Percentiles rank a stretch among this genome's conserved stretches.
phyloP scores from a whole-genome alignment of 352 stramenopile genomes.

The Pythium sukuiense region DNA sequence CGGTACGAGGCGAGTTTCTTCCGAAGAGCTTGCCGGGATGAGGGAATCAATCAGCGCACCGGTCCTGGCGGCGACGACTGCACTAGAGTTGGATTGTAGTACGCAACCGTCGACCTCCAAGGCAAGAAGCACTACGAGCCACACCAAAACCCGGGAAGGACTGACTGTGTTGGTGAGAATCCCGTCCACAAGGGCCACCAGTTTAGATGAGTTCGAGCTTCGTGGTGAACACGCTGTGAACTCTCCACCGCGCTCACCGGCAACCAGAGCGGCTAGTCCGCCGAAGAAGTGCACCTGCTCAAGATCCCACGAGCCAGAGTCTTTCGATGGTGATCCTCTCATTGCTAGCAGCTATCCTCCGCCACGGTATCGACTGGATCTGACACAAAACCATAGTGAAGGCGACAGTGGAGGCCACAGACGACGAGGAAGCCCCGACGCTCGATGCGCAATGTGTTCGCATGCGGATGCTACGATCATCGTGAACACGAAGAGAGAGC shows the following conservation, averaged over 20 bases:
- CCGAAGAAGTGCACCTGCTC: conserved; percentile 19
- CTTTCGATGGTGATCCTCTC: neutral
- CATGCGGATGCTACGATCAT: conserved; percentile 48
- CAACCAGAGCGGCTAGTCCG: neutral
- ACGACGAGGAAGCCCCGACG: neutral
- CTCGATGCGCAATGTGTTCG: conserved; percentile 4
- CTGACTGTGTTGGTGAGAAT: neutral
- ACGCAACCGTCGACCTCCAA: neutral
- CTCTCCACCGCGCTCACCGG: conserved; percentile 3
- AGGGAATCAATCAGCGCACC: conserved; percentile 12
- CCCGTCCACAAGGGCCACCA: neutral
- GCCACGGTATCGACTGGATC: conserved; percentile 17
- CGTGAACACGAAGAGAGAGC: conserved; percentile 44
- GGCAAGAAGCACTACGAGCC: neutral
- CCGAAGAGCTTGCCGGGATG: neutral
- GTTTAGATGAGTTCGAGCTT: conserved; percentile 13
- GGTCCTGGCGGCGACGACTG: neutral
- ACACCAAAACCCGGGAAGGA: neutral
- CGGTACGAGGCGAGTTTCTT: neutral
- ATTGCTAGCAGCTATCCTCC: conserved; percentile 6
- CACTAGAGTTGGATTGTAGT: neutral
- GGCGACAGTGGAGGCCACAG: neutral
- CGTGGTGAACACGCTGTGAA: conserved; percentile 11
- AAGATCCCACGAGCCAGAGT: neutral
- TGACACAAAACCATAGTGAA: neutral